These are phyloP conservation scores for Histomonas meleagridis DNA, from an alignment of 208 protist genomes.

Conservation along the genomic window DNA sequence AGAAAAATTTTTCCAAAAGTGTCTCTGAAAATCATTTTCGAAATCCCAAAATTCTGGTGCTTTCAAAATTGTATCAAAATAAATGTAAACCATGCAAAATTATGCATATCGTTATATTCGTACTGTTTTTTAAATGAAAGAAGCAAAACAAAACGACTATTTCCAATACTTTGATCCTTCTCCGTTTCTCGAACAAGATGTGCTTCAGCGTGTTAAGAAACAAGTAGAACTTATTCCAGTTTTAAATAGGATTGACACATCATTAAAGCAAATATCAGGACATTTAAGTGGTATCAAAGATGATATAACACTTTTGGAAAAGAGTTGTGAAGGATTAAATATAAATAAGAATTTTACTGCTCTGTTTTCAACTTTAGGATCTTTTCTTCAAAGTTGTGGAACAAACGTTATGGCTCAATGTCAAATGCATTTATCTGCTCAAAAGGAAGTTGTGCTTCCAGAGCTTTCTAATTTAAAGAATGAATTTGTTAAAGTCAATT, in stretches of 20 bases:
- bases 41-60: background rate
- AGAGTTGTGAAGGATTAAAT: background rate
- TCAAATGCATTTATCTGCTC: too few relatives aligned
- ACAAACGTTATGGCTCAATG: background rate
- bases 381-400: background rate
- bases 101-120: background rate
- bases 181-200: background rate
- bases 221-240: background rate
- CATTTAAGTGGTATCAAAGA: background rate
- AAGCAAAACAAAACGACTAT: background rate
- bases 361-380: background rate
- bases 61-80: background rate
- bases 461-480: too few relatives aligned
- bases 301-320: background rate
- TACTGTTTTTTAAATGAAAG: background rate
- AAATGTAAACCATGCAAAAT: background rate
- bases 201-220: background rate
- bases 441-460: too few relatives aligned
- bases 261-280: background rate
- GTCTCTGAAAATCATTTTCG: background rate
- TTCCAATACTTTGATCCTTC: background rate
- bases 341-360: background rate
- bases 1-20: background rate
- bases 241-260: background rate
- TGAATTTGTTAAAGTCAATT: too few relatives aligned